Base-by-base conservation (phyloP, 169 alveolate genomes). In the Plasmodium reichenowi region DNA sequence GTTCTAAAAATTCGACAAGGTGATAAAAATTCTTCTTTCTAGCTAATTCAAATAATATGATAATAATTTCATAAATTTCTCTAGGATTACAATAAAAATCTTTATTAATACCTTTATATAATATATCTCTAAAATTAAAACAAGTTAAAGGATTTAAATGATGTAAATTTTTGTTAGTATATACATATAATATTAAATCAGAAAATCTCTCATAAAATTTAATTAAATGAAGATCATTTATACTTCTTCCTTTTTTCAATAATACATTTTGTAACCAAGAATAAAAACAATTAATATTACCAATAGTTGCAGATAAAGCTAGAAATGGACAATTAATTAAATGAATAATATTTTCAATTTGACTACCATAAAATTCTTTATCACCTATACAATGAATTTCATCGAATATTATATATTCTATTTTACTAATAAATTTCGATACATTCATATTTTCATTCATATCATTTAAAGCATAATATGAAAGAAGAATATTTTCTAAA, bases 221-320 rank as follows among this genome's bases (percentile, higher is more conserved):
- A 54, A 94, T 88, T 71, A 91, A 93, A 74, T 95, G 97, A 29
- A 95, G 95, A 74, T 88, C 74, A 13, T 73, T 63, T 20, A 72
- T 73, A 43, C 89, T 70, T 54, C 72, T 88, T 26, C 88, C 74
- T 22, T 67, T 73, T 63, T 86, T 87, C 22, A 74, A 72, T 56
- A 83, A 74, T 17, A 93, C 95, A 83, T 89, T 80, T 59, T 92
- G 88, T 24, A 96, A 86, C 98, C 98, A 95, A 3, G 90, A 74
- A 66, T 95, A 95, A 88, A 95, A 95, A 54, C 92, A 91, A 59
- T 74, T 71, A 17, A 97, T 96, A 87, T 97, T 96, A 52, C 98
- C 97, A 45, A 97, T 96, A 12, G 99, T 97, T 26, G 99, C 99
- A 1, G 98, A 96, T 74, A 97, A 92, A 38, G 98, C 98, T 58